phyloP scores from a whole-genome alignment of 306 rosid genomes.

The Cucumis melo region DNA sequence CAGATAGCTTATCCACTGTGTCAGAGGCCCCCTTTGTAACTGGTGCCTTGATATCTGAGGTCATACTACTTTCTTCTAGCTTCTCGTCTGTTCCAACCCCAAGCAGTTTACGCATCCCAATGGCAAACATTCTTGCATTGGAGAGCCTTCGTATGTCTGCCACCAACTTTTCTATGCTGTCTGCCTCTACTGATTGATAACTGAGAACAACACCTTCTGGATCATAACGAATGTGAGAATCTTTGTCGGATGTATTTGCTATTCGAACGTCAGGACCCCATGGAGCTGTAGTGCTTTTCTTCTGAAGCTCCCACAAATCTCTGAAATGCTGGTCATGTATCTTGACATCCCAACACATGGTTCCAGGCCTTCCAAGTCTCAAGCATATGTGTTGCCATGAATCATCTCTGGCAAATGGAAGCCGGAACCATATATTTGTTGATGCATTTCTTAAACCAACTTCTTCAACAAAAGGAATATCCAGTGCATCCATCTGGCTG shows the following conservation, averaged over 20 bases:
- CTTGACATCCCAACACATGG: conserved; percentile 96
- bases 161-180: conserved; percentile 84
- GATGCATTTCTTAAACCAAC: conserved; percentile 74
- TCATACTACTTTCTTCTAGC: conserved; percentile 49
- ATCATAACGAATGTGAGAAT: conserved; percentile 90
- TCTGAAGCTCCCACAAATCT: conserved; percentile 99
- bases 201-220: conserved; percentile 95
- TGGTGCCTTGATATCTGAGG: conserved; percentile 47
- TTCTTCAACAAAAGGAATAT: conserved; percentile 89
- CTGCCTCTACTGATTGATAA: conserved; percentile 78
- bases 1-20: conserved; percentile 67
- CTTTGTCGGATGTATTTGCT: conserved; percentile 88
- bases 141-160: conserved; percentile 91
- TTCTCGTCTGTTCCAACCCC: conserved; percentile 75
- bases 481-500: conserved; percentile 91
- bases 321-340: conserved; percentile 87
- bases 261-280: conserved; percentile 98
- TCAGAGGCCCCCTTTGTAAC: conserved; percentile 43
- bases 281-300: conserved; percentile 59
- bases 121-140: conserved; percentile 88
- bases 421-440: conserved; percentile 91
- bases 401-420: conserved; percentile 81
- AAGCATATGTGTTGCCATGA: conserved; percentile 87
- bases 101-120: conserved; percentile 89
- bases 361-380: conserved; percentile 96